These are phyloP conservation scores for Penicillium silybi DNA, from an alignment of 495 filamentous ascomycete genomes.

Conservation along the genomic window DNA sequence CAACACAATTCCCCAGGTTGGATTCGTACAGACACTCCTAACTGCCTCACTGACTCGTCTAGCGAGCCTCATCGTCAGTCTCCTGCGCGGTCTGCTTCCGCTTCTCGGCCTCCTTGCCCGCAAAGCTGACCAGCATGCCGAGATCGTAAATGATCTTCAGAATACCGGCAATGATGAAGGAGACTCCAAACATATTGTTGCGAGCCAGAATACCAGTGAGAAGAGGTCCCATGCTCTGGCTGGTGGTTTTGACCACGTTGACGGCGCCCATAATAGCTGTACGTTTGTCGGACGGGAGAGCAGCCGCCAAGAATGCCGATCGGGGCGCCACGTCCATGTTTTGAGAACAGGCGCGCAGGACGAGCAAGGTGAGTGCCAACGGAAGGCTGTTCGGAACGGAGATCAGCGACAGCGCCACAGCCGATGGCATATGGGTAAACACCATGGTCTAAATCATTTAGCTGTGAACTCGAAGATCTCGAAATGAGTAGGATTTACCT, in stretches of 20 bases:
- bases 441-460: constrained; percentile 64
- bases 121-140: constrained; percentile 66
- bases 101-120: constrained; percentile 30
- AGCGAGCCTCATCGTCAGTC: constrained; percentile 14
- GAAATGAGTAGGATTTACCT: constrained; percentile 29
- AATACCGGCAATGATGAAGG: constrained; percentile 67
- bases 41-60: not conserved
- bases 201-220: constrained; percentile 68
- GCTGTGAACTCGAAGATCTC: not conserved
- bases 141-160: constrained; percentile 71
- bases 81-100: constrained; percentile 13
- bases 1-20: not conserved
- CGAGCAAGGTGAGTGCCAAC: constrained; percentile 57
- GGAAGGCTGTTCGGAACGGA: constrained; percentile 53
- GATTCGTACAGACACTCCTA: not conserved
- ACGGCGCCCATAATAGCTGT: constrained; percentile 75
- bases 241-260: constrained; percentile 62
- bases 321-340: constrained; percentile 83
- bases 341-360: constrained; percentile 66
- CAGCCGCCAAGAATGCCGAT: constrained; percentile 71
- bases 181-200: constrained; percentile 60
- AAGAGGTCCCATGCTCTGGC: constrained; percentile 59
- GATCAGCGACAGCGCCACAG: constrained; percentile 67
- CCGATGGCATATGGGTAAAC: constrained; percentile 76
- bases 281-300: constrained; percentile 66